Base-by-base conservation (phyloP, 148 eudicot species). In the Rheum nobile region DNA sequence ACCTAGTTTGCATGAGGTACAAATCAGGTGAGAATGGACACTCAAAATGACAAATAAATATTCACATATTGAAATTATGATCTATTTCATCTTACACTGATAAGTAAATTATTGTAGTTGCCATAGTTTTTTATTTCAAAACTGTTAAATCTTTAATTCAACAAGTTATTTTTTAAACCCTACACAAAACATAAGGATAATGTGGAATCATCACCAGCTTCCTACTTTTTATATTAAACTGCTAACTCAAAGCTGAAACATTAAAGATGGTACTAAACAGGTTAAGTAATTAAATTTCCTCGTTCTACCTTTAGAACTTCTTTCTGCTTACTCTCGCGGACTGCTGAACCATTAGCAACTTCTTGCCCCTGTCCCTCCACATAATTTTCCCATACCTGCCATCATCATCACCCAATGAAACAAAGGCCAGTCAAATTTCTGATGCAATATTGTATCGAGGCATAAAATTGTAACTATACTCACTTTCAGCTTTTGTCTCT, bases 311-410 rank as follows among this genome's bases (percentile, higher is more conserved):
- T 86, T 1, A 90, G 78, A 76, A 91, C 94, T 79, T 90, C 96
- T 81, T 95, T 95, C 75, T 91, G 85, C 81, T 85, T 85, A 65
- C 78, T 87, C 43, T 86, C 88, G n/a, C 14, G 70, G 75, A 80
- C 75, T 59, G 88, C 29, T 74, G 89, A 57, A 44, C 89, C 93
- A 77, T 79, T 86, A 19, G 91, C 26, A 76, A 86, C 87, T 86
- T 90, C 70, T 34, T 65, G 70, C 8, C 2, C 97, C 77, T 90
- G 96, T 74, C 99, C 99, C 80, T 95, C 97, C 24, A 87, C 89
- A 81, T 84, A 91, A 79, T 85, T 91, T 81, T 88, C 96, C 99
- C 99, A 95, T 75, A 95, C 86, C 99, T 95, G 84, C 74, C 84
- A 34, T 10, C 63, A 81, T n/a, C 34, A 57, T 57, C 31, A 57